Evolutionary conservation across 176 grass and related monocot genomes (phyloP), one percentile per base, ranked within the genome.

Genomic region (Bolboschoenus planiculmis): DNA sequence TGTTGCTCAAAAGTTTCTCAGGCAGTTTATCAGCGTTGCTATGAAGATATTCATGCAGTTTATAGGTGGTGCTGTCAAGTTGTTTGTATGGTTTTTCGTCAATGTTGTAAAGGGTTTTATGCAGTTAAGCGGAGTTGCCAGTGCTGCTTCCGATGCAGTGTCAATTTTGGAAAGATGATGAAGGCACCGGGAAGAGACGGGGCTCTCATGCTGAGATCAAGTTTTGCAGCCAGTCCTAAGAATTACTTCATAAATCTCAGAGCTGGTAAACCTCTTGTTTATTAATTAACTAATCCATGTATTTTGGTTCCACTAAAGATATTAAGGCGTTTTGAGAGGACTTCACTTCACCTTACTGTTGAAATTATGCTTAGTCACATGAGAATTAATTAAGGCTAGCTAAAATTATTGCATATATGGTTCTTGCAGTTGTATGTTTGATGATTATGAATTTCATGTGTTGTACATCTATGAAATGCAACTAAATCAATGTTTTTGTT

Each of bases 191-290:
- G 87, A 30, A 71, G 71, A 57, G 15, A 8, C 18, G 84, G 87
- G 30, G 74, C 18, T 24, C 13, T 62, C 84, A 84, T 89, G 37
- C 87, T 35, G 64, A 59, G 87, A n/a, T 3, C 0, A 27, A 61
- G 15, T 15, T 91, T 91, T 60, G 90, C 84, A 75, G 44, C 0
- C 37, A 1, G 64, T 23, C 87, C 90, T 3, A 58, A 56, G 0
- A 0, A 0, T 20, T 91, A 89, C 58, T 91, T 91, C 50, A 30
- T 8, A 9, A 59, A 84, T 70, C 87, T 91, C 84, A 74, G 81
- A 60, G 81, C 81, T 27, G 3, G 53, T 2, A 54, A 51, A 23
- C n/a, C 81, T 4, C 57, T 82, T 43, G 57, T 85, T 0, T 83
- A 20, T 73, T 84, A 18, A 71, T 33, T 9, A 18, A 71, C 24